Evolutionary conservation across 805 yeast genomes (phyloP).

Genomic region (Kodamaea sagamina): DNA sequence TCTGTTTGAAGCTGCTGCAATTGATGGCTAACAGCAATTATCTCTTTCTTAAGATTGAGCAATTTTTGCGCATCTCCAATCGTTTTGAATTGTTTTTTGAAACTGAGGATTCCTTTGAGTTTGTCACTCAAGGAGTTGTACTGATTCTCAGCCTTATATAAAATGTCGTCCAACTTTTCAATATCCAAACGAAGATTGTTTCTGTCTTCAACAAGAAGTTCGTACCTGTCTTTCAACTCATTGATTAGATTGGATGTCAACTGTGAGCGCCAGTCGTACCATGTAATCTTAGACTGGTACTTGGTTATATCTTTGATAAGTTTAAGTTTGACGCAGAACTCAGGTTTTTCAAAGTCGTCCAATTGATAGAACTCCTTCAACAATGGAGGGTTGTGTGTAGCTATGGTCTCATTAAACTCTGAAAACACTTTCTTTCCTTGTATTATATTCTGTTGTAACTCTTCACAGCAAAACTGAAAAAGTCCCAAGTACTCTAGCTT

Average conservation of each 20-base stretch:
- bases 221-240: constrained; percentile 27
- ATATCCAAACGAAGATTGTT: constrained; percentile 17
- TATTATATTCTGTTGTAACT: constrained; percentile 49
- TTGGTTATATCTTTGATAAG: constrained; percentile 52
- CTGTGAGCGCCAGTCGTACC: constrained; percentile 66
- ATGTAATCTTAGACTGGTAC: constrained; percentile 53
- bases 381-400: constrained; percentile 49
- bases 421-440: constrained; percentile 51
- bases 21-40: constrained; percentile 19
- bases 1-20: constrained; percentile 17
- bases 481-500: constrained; percentile 48
- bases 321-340: constrained; percentile 51
- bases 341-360: constrained; percentile 36
- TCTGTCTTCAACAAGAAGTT: constrained; percentile 24
- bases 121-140: constrained; percentile 18
- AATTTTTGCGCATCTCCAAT: constrained; percentile 17
- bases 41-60: constrained; percentile 19
- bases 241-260: constrained; percentile 47
- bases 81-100: constrained; percentile 15
- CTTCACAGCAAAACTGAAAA: constrained; percentile 55
- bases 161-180: constrained; percentile 15
- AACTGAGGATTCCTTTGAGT: constrained; percentile 15
- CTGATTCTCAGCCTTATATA: constrained; percentile 13
- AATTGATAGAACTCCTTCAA: constrained; percentile 51
- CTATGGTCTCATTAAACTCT: constrained; percentile 48